Evolutionary conservation across 2,329 filamentous ascomycete species (phyloP).

Genomic region (Colletotrichum melonis): DNA sequence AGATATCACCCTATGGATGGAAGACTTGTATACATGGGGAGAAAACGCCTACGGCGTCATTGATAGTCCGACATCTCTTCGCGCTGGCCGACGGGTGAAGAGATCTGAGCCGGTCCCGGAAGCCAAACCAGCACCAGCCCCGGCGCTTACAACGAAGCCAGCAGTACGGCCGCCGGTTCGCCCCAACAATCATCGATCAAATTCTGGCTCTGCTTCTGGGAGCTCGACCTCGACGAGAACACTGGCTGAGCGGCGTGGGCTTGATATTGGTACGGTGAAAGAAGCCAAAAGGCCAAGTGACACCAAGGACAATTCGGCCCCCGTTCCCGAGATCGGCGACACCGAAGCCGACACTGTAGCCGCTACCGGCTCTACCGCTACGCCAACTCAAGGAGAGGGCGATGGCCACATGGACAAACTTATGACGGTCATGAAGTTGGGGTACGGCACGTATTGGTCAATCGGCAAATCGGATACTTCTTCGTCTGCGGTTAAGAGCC

Average conservation of each 20-base stretch:
- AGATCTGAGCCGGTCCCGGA: slow-evolving; percentile 37
- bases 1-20: slow-evolving; percentile 86
- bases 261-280: slow-evolving; percentile 31
- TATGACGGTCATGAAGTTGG: slow-evolving; percentile 73
- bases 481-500: slow-evolving; percentile 3
- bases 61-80: slow-evolving; percentile 78
- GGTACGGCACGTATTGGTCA: slow-evolving; percentile 77
- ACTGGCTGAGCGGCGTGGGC: slow-evolving; percentile 34
- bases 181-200: slow-evolving; percentile 3
- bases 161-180: slow-evolving; percentile 7
- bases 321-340: background rate
- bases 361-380: background rate
- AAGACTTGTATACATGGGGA: slow-evolving; percentile 87
- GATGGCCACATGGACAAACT: slow-evolving; percentile 63
- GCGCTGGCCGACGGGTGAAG: slow-evolving; percentile 58
- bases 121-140: background rate
- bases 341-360: background rate
- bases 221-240: slow-evolving; percentile 30
- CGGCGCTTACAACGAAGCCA: background rate
- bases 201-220: slow-evolving; percentile 24
- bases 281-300: slow-evolving; percentile 23
- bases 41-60: slow-evolving; percentile 86
- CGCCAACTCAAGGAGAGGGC: slow-evolving; percentile 40
- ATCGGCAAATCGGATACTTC: slow-evolving; percentile 28
- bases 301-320: background rate